Conservation (phyloP, 2,329 filamentous ascomycete genomes). For the Lecanicillium sp. region DNA sequence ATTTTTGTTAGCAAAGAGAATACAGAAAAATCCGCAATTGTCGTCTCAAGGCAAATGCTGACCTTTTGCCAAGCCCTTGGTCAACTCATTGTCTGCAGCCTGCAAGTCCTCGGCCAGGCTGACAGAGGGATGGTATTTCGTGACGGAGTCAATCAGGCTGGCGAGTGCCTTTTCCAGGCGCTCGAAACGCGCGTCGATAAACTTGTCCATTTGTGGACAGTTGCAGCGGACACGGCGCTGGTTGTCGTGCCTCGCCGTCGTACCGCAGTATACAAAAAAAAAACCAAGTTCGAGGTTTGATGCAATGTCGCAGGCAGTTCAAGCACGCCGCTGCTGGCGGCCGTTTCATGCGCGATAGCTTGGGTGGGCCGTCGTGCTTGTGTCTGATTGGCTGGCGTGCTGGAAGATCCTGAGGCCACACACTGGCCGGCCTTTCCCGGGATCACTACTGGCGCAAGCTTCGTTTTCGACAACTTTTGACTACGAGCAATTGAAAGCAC, state of each 20-base stretch:
- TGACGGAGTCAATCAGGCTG: constrained; percentile 68
- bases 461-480: constrained; percentile 1
- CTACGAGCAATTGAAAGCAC: constrained; percentile 27
- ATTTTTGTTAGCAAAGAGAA: constrained; percentile 6
- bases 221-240: neutral
- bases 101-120: constrained; percentile 60
- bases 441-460: constrained; percentile 8
- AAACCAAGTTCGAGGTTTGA: neutral
- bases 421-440: constrained; percentile 9
- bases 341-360: neutral
- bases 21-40: neutral
- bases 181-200: constrained; percentile 55
- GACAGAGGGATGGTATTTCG: constrained; percentile 71
- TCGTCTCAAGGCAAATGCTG: constrained; percentile 7
- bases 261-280: neutral
- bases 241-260: neutral
- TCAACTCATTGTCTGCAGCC: constrained; percentile 60
- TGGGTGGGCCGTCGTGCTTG: neutral
- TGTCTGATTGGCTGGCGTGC: constrained; percentile 1
- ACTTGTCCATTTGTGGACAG: constrained; percentile 45
- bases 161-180: constrained; percentile 59
- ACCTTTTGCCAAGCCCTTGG: constrained; percentile 58
- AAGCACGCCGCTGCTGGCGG: neutral
- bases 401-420: constrained; percentile 8
- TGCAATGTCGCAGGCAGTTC: neutral